Conservation (phyloP, 2,329 filamentous ascomycete genomes). For the Colletotrichum sp. region DNA sequence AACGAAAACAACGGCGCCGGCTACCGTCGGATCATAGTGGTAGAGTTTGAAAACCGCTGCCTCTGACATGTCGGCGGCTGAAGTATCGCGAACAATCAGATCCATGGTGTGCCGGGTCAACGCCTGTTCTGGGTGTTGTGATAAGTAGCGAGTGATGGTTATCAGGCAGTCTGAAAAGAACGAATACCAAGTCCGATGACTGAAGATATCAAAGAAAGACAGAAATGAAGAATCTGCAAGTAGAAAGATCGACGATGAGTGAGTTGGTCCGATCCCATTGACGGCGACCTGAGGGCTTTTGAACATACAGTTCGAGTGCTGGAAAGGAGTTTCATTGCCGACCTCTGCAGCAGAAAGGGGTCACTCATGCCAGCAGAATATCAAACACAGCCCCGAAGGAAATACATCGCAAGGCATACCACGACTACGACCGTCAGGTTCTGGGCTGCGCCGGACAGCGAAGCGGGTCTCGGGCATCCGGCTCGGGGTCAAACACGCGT, state of each 20-base stretch:
- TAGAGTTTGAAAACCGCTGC: constrained; percentile 35
- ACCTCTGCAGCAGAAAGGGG: not conserved
- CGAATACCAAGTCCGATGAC: not conserved
- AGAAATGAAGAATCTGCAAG: not conserved
- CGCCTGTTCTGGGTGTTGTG: not conserved
- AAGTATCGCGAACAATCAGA: not conserved
- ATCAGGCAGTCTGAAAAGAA: not conserved
- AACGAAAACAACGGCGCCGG: constrained; percentile 47
- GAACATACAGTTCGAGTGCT: not conserved
- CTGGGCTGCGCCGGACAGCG: not conserved
- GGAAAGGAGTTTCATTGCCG: not conserved
- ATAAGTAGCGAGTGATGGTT: not conserved
- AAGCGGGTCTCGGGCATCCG: not conserved
- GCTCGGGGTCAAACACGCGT: not conserved
- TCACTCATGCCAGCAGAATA: not conserved
- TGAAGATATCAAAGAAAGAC: not conserved
- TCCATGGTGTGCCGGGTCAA: not conserved
- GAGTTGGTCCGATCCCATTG: not conserved
- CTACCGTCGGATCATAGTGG: constrained; percentile 51
- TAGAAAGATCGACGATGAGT: not conserved
- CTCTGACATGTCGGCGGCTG: not conserved
- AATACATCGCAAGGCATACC: not conserved
- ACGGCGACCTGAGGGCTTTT: not conserved
- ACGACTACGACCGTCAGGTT: not conserved
- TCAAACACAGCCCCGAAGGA: not conserved